Evolutionary conservation across 2,329 filamentous ascomycete species (phyloP).

Genomic region (Aspergillus alliaceus): DNA sequence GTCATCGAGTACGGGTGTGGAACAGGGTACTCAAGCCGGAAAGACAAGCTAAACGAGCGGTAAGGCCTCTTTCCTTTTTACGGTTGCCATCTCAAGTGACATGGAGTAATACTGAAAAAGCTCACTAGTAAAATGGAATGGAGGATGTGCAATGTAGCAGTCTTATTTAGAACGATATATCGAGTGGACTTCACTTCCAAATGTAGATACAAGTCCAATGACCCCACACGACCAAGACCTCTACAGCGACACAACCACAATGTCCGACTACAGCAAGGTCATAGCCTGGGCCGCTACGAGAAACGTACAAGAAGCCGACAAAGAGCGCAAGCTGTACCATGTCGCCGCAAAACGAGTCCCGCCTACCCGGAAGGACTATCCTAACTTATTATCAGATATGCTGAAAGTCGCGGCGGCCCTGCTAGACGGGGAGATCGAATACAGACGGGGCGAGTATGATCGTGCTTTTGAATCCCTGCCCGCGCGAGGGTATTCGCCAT

Average conservation of each 20-base stretch:
- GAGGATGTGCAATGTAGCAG: too few relatives aligned
- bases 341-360: constrained; percentile 56
- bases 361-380: constrained; percentile 64
- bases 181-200: too few relatives aligned
- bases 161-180: too few relatives aligned
- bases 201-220: too few relatives aligned
- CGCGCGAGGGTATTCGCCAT: constrained; percentile 55
- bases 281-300: constrained; percentile 64
- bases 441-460: constrained; percentile 59
- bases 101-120: too few relatives aligned
- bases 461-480: constrained; percentile 58
- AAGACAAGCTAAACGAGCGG: too few relatives aligned
- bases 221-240: constrained; percentile 58
- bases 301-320: constrained; percentile 55
- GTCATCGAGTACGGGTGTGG: too few relatives aligned
- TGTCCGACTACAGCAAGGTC: constrained; percentile 65
- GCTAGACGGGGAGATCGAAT: constrained; percentile 70
- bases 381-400: constrained; percentile 55
- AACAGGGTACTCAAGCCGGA: too few relatives aligned
- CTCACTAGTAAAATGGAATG: too few relatives aligned
- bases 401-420: constrained; percentile 61
- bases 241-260: constrained; percentile 67
- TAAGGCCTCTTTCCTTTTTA: too few relatives aligned
- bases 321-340: constrained; percentile 53
- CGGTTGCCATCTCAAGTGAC: too few relatives aligned